phyloP scores from a whole-genome alignment of 345 rosid genomes.

The Microcos paniculata region DNA sequence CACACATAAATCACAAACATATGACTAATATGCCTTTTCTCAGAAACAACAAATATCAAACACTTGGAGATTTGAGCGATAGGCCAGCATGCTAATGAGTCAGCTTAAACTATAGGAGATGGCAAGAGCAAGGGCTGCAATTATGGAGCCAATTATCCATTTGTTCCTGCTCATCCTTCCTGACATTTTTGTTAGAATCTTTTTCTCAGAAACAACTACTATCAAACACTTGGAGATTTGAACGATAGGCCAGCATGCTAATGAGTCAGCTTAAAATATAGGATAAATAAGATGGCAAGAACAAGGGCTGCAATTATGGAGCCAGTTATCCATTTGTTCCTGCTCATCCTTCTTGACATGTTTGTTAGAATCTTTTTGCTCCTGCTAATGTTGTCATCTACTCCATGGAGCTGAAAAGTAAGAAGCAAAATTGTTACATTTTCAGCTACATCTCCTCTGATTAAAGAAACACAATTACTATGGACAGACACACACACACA shows the following conservation, averaged over 20 bases:
- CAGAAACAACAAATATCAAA: background rate
- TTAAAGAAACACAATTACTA: background rate
- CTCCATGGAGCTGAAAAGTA: constrained; percentile 52
- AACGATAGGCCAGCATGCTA: constrained; percentile 8
- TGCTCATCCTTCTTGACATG: constrained; percentile 57
- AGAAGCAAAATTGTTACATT: background rate
- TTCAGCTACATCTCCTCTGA: background rate
- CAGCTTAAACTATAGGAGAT: constrained; percentile 51
- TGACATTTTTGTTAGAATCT: constrained; percentile 45
- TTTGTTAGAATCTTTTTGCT: constrained; percentile 54
- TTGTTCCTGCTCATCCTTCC: constrained; percentile 63
- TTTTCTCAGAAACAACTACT: constrained; percentile 20
- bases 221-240: background rate
- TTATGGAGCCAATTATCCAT: constrained; percentile 41
- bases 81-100: constrained; percentile 14
- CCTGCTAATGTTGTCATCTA: constrained; percentile 52
- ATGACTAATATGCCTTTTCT: background rate
- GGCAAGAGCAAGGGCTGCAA: constrained; percentile 39
- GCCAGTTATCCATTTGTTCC: constrained; percentile 55
- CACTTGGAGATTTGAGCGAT: background rate
- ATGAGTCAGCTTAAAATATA: constrained; percentile 47
- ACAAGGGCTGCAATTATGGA: constrained; percentile 35
- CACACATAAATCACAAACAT: background rate
- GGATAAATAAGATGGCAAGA: constrained; percentile 38
- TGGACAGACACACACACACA: background rate